Evolutionary conservation across 148 eudicot species (phyloP).

Genomic region (Rhododendron ovatum): DNA sequence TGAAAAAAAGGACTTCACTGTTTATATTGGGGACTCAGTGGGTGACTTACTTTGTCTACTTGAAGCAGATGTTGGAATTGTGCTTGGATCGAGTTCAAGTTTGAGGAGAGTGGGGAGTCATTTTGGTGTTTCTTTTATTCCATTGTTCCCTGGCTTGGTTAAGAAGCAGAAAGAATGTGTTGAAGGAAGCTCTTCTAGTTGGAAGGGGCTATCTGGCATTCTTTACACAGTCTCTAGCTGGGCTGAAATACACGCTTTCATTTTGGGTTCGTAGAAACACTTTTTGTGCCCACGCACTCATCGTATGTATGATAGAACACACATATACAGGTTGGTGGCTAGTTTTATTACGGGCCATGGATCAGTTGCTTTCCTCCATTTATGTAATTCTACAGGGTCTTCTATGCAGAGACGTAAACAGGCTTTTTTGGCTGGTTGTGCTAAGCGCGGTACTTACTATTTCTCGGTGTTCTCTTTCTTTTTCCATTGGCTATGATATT

Average conservation of each 20-base stretch:
- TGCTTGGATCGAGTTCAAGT: slow-evolving; percentile 70
- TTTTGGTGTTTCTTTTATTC: slow-evolving; percentile 79
- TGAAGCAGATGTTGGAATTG: slow-evolving; percentile 85
- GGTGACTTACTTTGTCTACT: slow-evolving; percentile 95
- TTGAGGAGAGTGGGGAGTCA: slow-evolving; percentile 70
- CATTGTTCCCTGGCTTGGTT: slow-evolving; percentile 65
- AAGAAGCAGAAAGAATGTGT: slow-evolving; percentile 52
- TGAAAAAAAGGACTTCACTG: slow-evolving; percentile 35
- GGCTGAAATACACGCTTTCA: slow-evolving; percentile 87
- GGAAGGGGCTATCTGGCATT: slow-evolving; percentile 68
- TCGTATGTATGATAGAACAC: slow-evolving; percentile 8
- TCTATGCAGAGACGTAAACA: slow-evolving; percentile 12
- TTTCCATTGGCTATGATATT: neutral
- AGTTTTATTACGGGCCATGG: slow-evolving; percentile 26
- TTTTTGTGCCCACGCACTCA: neutral
- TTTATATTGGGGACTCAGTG: slow-evolving; percentile 83
- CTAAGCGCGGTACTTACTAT: neutral
- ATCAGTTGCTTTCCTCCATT: slow-evolving; percentile 19
- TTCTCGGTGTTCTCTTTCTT: neutral
- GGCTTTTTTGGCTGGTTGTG: slow-evolving; percentile 11
- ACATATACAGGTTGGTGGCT: slow-evolving; percentile 22
- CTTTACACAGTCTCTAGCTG: slow-evolving; percentile 83
- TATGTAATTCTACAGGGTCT: slow-evolving; percentile 13
- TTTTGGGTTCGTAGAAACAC: slow-evolving; percentile 43
- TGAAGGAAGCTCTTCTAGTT: slow-evolving; percentile 34